A percentile compares a stretch with the other conserved stretches of the same genome.
Conservation (phyloP, 140 eudicot genomes). For the Bidens hawaiensis region DNA sequence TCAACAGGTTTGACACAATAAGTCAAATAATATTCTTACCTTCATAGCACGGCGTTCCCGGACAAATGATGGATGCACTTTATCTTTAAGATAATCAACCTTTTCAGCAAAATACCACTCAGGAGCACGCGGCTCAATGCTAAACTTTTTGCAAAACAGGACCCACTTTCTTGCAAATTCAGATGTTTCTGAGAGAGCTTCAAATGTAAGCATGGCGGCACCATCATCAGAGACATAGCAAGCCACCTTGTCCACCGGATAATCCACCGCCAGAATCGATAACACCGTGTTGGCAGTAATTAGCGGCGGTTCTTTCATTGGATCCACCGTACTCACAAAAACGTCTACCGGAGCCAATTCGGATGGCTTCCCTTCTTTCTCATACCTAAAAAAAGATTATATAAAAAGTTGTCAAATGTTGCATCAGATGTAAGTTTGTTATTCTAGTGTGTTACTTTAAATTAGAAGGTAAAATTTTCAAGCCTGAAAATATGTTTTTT, state of each 20-base stretch:
- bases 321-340: conserved; percentile 86
- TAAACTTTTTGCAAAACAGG: conserved; percentile 83
- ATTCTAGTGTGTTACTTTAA: too few relatives aligned
- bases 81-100: conserved; percentile 77
- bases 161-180: conserved; percentile 94
- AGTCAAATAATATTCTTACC: conserved; percentile 35
- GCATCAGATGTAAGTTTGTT: not conserved
- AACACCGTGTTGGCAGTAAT: conserved; percentile 90
- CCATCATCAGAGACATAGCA: conserved; percentile 96
- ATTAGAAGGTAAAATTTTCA: not conserved
- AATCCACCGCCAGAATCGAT: conserved; percentile 83
- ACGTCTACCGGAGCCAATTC: conserved; percentile 69
- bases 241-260: conserved; percentile 83
- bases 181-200: conserved; percentile 84
- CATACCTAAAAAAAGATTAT: conserved; percentile 52
- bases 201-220: conserved; percentile 96
- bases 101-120: conserved; percentile 87
- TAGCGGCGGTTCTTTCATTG: conserved; percentile 82
- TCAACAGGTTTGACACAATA: not conserved
- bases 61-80: conserved; percentile 80
- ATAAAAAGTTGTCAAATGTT: too few relatives aligned
- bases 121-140: conserved; percentile 86
- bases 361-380: conserved; percentile 89
- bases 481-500: not conserved
- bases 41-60: conserved; percentile 94